phyloP scores from a whole-genome alignment of 164 flowering plant species.

The Echeveria elegans region DNA sequence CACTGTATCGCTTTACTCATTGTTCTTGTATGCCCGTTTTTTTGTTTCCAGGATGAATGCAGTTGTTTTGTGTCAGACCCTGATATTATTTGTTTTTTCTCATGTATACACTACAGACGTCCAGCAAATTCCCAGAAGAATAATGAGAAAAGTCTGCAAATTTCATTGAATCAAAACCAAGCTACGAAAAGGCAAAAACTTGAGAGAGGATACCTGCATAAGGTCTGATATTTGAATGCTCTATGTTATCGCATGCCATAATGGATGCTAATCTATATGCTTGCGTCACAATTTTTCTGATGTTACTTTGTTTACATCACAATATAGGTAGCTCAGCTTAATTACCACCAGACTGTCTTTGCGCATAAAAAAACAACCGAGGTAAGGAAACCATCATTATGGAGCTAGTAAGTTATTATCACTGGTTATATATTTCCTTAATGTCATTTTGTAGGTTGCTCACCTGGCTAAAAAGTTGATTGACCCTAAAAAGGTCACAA shows the following conservation, averaged over 20 bases:
- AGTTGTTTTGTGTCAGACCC: not conserved
- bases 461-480: conserved; percentile 12
- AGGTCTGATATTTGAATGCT: conserved; percentile 20
- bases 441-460: conserved; percentile 27
- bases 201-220: conserved; percentile 39
- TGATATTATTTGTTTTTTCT: not conserved
- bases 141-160: conserved; percentile 13
- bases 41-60: not conserved
- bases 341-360: conserved; percentile 29
- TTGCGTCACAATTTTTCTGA: not conserved
- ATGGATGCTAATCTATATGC: not conserved
- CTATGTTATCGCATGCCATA: not conserved
- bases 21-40: not conserved
- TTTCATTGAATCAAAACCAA: conserved; percentile 8
- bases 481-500: conserved; percentile 40
- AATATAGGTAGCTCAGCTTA: conserved; percentile 34
- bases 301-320: not conserved
- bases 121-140: conserved; percentile 12
- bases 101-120: conserved; percentile 16
- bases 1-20: not conserved
- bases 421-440: not conserved
- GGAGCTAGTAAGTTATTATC: not conserved
- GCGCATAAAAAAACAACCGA: conserved; percentile 29
- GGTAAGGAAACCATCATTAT: conserved; percentile 16
- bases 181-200: conserved; percentile 51